A percentile compares a stretch with the other conserved stretches of the same genome.
Conservation (phyloP, 2,329 filamentous ascomycete species). For the Aciculosporium take region DNA sequence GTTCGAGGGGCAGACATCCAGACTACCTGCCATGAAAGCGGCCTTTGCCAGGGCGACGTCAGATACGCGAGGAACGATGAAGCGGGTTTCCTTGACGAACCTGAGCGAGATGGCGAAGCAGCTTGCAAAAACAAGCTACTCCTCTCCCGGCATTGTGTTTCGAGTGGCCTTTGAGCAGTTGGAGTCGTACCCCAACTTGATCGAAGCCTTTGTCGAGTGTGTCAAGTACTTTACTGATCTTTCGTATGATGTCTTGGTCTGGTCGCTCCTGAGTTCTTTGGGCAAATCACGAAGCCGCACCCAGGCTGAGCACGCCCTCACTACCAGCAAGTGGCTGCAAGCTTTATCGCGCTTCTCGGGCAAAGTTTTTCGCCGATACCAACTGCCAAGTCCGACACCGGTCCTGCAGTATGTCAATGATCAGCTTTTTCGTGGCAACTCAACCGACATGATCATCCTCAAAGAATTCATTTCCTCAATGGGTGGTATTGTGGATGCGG, state of each 20-base stretch:
- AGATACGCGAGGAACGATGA: slow-evolving; percentile 76
- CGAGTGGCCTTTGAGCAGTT: slow-evolving; percentile 79
- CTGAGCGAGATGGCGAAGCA: slow-evolving; percentile 72
- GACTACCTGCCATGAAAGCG: slow-evolving; percentile 59
- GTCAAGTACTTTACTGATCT: slow-evolving; percentile 86
- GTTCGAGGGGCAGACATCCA: slow-evolving; percentile 66
- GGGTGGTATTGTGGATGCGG: slow-evolving; percentile 80
- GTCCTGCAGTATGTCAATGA: slow-evolving; percentile 81
- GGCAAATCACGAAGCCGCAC: slow-evolving; percentile 49
- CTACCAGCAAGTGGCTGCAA: slow-evolving; percentile 85
- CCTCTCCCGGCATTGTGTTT: slow-evolving; percentile 85
- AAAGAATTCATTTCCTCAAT: slow-evolving; percentile 84
- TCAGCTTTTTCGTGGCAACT: slow-evolving; percentile 68
- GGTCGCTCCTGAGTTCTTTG: slow-evolving; percentile 70
- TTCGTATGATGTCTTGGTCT: slow-evolving; percentile 85
- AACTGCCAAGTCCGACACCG: slow-evolving; percentile 68
- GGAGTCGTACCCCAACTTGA: slow-evolving; percentile 87
- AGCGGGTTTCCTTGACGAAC: slow-evolving; percentile 79
- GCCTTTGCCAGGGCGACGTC: slow-evolving; percentile 64
- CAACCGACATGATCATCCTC: slow-evolving; percentile 80
- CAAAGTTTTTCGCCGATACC: slow-evolving; percentile 75
- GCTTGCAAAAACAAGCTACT: slow-evolving; percentile 82
- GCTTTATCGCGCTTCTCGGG: slow-evolving; percentile 84
- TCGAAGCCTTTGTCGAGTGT: slow-evolving; percentile 87
- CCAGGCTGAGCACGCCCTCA: slow-evolving; percentile 46